Evolutionary conservation across 2,329 filamentous ascomycete genomes (phyloP).

Genomic region (Diaporthe longicolla): DNA sequence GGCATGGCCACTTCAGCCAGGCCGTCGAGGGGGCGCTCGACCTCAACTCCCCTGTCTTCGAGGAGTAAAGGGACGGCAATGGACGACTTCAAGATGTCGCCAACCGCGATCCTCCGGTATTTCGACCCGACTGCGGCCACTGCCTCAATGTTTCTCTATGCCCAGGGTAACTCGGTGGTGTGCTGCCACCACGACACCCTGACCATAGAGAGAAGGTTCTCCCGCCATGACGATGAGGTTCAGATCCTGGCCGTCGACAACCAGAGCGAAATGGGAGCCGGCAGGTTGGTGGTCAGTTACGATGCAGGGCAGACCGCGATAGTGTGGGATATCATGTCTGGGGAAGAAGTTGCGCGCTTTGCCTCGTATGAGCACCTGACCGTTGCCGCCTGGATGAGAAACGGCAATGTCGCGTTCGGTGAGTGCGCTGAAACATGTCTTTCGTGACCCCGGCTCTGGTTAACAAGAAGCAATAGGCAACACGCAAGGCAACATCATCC

Average conservation of each 20-base stretch:
- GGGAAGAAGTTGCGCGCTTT: constrained; percentile 92
- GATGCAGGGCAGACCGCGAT: constrained; percentile 93
- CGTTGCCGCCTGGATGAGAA: constrained; percentile 94
- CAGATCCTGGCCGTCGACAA: constrained; percentile 91
- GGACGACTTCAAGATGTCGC: constrained; percentile 68
- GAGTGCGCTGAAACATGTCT: constrained; percentile 52
- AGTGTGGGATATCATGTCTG: constrained; percentile 95
- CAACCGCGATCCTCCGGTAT: constrained; percentile 64
- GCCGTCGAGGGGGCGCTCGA: constrained; percentile 70
- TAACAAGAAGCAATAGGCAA: constrained; percentile 74
- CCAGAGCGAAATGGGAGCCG: constrained; percentile 87
- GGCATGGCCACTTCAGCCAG: constrained; percentile 71
- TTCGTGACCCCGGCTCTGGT: constrained; percentile 28
- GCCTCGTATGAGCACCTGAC: constrained; percentile 89
- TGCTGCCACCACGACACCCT: constrained; percentile 94
- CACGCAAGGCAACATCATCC: constrained; percentile 89
- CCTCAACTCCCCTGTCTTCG: constrained; percentile 67
- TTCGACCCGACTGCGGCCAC: constrained; percentile 94
- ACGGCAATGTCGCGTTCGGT: constrained; percentile 98
- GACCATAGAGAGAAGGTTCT: constrained; percentile 88
- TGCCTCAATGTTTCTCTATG: constrained; percentile 90
- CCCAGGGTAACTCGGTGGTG: constrained; percentile 84
- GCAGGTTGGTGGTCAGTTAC: constrained; percentile 91
- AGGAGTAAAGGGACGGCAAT: constrained; percentile 61
- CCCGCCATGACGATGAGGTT: constrained; percentile 86